Conservation (phyloP, 164 flowering plant species). For the Kalanchoe fedtschenkoi region DNA sequence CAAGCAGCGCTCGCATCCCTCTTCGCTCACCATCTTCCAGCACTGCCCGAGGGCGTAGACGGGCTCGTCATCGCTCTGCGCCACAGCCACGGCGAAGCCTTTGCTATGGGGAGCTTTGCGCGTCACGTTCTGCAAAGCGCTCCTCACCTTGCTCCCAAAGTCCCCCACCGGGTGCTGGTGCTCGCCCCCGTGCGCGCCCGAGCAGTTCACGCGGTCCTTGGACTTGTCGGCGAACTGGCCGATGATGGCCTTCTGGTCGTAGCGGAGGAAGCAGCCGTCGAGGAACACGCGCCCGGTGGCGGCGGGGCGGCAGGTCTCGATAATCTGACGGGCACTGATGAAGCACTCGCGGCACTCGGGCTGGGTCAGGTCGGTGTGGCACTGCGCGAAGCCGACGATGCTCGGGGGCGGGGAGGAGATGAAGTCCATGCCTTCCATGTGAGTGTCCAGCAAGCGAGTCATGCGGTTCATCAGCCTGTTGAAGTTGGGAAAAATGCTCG, state of each 20-base stretch:
- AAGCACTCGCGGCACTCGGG: slow-evolving; percentile 18
- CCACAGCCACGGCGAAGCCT: too few relatives aligned
- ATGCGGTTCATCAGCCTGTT: slow-evolving; percentile 7
- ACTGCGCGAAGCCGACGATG: slow-evolving; percentile 16
- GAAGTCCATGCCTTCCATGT: slow-evolving; percentile 1
- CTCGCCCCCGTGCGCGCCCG: too few relatives aligned
- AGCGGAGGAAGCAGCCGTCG: slow-evolving; percentile 25
- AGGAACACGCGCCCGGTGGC: slow-evolving; percentile 12
- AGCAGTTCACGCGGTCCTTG: too few relatives aligned
- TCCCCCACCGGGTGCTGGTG: too few relatives aligned
- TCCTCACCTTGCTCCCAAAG: too few relatives aligned
- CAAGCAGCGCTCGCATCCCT: too few relatives aligned
- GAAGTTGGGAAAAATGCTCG: slow-evolving; percentile 10
- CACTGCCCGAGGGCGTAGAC: too few relatives aligned
- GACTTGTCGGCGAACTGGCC: slow-evolving; percentile 2
- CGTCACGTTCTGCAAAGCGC: too few relatives aligned
- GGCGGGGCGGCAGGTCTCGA: slow-evolving; percentile 17
- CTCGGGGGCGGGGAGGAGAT: background rate
- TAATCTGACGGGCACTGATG: background rate
- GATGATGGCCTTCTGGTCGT: slow-evolving; percentile 13
- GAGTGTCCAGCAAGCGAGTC: background rate
- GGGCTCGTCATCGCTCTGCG: too few relatives aligned
- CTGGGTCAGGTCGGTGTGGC: slow-evolving; percentile 14
- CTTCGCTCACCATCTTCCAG: too few relatives aligned
- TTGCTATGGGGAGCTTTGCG: too few relatives aligned